Percentiles rank a stretch among this genome's conserved stretches.
These are phyloP conservation scores for Clarireedia hainanense DNA, from an alignment of 2,329 filamentous ascomycete genomes.

Conservation along the genomic window DNA sequence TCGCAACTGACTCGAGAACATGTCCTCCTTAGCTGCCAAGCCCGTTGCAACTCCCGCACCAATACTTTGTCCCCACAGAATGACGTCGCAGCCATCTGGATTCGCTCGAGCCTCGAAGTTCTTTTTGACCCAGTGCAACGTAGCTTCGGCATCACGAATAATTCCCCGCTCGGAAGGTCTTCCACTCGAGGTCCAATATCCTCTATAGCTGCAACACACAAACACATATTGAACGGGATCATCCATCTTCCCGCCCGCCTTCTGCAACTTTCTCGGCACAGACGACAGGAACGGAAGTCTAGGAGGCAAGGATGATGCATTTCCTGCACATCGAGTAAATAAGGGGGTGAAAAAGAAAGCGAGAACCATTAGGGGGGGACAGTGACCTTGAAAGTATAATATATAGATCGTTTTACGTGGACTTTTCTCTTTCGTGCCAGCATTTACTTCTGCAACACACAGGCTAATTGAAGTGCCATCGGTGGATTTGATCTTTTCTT, in stretches of 20 bases:
- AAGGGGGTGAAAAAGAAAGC: constrained; percentile 6
- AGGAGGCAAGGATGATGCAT: constrained; percentile 50
- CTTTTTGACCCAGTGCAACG: constrained; percentile 52
- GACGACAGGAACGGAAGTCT: constrained; percentile 49
- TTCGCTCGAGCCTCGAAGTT: constrained; percentile 27
- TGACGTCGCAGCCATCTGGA: constrained; percentile 28
- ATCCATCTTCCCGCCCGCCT: constrained; percentile 15
- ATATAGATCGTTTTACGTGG: constrained; percentile 37
- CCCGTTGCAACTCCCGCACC: constrained; percentile 64
- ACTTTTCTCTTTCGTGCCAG: neutral
- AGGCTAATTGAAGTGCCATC: constrained; percentile 61
- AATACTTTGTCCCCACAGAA: constrained; percentile 74
- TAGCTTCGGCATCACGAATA: constrained; percentile 57
- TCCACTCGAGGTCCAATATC: constrained; percentile 69
- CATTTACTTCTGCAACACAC: constrained; percentile 35
- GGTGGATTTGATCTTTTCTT: constrained; percentile 48
- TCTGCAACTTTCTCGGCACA: constrained; percentile 39
- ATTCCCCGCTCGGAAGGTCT: constrained; percentile 64
- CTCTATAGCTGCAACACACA: constrained; percentile 44
- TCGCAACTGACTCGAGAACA: constrained; percentile 9
- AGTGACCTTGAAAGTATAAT: constrained; percentile 47
- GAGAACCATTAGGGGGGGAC: constrained; percentile 9
- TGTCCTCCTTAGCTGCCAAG: constrained; percentile 19
- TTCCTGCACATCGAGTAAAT: constrained; percentile 35
- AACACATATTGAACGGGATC: constrained; percentile 36